Evolutionary conservation across 2,329 filamentous ascomycete genomes (phyloP).

Genomic region (Fusarium equiseti): DNA sequence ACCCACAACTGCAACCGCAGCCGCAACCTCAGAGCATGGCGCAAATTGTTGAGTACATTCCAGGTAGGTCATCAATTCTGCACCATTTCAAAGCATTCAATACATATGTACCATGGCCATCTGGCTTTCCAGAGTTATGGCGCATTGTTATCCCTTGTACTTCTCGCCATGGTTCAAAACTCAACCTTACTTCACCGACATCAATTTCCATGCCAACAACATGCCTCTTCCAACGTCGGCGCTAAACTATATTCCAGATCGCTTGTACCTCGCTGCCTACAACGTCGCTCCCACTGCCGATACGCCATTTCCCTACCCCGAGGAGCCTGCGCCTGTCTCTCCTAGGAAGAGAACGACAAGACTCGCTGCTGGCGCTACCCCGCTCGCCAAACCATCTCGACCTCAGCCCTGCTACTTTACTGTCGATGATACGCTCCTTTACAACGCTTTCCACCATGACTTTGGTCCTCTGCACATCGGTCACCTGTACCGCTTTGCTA

Average conservation of each 20-base stretch:
- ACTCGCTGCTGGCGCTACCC: constrained; percentile 63
- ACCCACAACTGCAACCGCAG: constrained; percentile 23
- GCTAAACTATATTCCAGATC: constrained; percentile 70
- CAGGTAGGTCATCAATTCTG: constrained; percentile 71
- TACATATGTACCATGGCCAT: constrained; percentile 18
- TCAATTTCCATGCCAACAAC: constrained; percentile 15
- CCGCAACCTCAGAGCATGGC: constrained; percentile 71
- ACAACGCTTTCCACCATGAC: constrained; percentile 99
- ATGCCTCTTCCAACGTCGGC: constrained; percentile 34
- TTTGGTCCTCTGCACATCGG: constrained; percentile 98
- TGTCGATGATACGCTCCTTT: constrained; percentile 89
- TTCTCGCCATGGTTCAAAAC: constrained; percentile 15
- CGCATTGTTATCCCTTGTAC: constrained; percentile 50
- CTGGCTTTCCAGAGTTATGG: constrained; percentile 42
- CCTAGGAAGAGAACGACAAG: constrained; percentile 62
- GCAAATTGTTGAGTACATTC: constrained; percentile 95
- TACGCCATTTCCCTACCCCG: constrained; percentile 87
- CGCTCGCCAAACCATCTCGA: constrained; percentile 46
- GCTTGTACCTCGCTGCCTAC: constrained; percentile 95
- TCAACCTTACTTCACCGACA: constrained; percentile 25
- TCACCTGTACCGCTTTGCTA: constrained; percentile 95
- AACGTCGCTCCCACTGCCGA: constrained; percentile 77
- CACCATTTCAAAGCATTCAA: constrained; percentile 7
- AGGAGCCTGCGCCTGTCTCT: constrained; percentile 68
- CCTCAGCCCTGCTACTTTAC: constrained; percentile 90